Evolutionary conservation across 2,329 filamentous ascomycete species (phyloP), one percentile per base, ranked within the genome.

Genomic region (Monilinia aucupariae): DNA sequence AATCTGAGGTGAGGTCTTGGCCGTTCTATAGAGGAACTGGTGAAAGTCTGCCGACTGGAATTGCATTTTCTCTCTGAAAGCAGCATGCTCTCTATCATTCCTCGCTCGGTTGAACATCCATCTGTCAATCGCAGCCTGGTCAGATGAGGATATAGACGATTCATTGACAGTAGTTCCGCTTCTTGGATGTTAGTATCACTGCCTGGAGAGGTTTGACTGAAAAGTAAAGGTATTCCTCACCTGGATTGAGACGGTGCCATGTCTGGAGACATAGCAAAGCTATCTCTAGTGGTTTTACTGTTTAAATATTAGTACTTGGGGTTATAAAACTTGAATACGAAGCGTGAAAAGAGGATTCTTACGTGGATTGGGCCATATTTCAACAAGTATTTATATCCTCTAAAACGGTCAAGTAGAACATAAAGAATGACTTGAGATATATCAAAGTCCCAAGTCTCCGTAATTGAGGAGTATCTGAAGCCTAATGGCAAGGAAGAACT

Each of bases 1-100:
- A n/a, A 58, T 22, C 9, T 25, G 12, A 7, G 41, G 54, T 2
- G 54, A 58, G 2, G 13, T 30, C 22, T 10, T 47, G 3, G 54
- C 54, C n/a, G 30, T 34, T 7, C 47, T 39, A 12, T 27, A 32
- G 2, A 58, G 54, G 5, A 58, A 58, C 17, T 47, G 54, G 15
- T 58, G 54, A 7, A 47, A 58, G 15, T 58, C 54, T 7, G 54
- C 54, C 4, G 54, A 58, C 10, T 58, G 54, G 15, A 58, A 58
- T 25, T 47, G 30, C 12, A 58, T 58, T 10, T 22, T 32, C 9
- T 58, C 54, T 12, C 54, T 17, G 15, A 58, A 58, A 7, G n/a
- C 41, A 6, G 54, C n/a, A 32, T 58, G 54, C 5, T 58, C 54
- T 12, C n/a, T 34, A 1, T 58, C 54, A 12, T 27, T 58, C 12